Conservation (phyloP, 441 rosid genomes). For the Brassica hybrid region DNA sequence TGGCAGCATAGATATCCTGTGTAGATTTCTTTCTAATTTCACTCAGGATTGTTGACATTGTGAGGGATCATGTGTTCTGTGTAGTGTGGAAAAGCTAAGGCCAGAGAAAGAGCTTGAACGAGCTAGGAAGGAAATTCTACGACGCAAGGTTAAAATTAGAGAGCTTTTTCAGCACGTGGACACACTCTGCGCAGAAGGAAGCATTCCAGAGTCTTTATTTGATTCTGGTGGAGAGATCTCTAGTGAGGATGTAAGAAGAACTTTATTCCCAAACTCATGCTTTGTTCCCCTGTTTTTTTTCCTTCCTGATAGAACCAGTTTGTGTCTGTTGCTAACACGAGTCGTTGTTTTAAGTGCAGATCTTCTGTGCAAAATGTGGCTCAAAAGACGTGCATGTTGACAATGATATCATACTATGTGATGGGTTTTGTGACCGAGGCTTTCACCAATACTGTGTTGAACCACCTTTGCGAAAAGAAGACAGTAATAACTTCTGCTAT, state of each 20-base stretch:
- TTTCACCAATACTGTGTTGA: conserved; percentile 92
- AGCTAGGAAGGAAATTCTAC: conserved; percentile 81
- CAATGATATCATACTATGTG: conserved; percentile 96
- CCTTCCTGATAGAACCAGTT: too few species aligned
- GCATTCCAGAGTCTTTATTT: conserved; percentile 77
- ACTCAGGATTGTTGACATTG: too few species aligned
- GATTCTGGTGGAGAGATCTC: conserved; percentile 92
- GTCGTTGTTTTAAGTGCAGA: too few species aligned
- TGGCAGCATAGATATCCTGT: conserved; percentile 10
- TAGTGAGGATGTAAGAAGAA: conserved; percentile 90
- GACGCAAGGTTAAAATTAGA: conserved; percentile 78
- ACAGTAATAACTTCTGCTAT: conserved; percentile 66
- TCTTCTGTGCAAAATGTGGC: conserved; percentile 72
- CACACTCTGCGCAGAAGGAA: conserved; percentile 83
- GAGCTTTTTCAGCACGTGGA: conserved; percentile 82
- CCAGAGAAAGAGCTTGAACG: conserved; percentile 98
- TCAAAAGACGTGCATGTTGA: conserved; percentile 65
- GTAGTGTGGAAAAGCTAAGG: conserved; percentile 90
- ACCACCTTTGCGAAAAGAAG: conserved; percentile 86
- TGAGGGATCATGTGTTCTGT: conserved; percentile 34
- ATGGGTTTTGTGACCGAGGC: conserved; percentile 95
- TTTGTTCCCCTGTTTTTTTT: too few species aligned
- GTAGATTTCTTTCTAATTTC: background rate
- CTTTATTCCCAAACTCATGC: too few species aligned
- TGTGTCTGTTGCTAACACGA: too few species aligned